These are phyloP conservation scores for Coprinellus aureogranulatus DNA, from an alignment of 768 basidiomycete genomes.

Conservation along the genomic window DNA sequence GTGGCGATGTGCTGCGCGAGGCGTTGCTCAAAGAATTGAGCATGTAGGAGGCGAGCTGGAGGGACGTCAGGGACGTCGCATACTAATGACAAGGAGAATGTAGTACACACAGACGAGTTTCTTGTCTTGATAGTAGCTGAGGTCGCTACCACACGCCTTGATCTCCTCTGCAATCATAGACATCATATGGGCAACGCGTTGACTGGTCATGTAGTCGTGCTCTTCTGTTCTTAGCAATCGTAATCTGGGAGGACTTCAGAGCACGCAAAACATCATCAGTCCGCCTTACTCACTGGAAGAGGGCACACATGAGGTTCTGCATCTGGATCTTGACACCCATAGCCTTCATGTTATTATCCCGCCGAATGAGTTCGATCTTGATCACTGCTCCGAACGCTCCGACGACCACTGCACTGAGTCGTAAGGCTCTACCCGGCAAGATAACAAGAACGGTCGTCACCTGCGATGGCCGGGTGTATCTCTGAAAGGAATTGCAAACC, in stretches of 20 bases:
- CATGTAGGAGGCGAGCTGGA: constrained; percentile 24
- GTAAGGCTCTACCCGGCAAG: background rate
- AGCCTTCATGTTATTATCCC: constrained; percentile 52
- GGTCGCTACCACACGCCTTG: constrained; percentile 39
- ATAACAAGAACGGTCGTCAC: background rate
- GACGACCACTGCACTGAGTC: constrained; percentile 35
- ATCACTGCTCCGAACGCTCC: constrained; percentile 48
- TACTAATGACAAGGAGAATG: background rate
- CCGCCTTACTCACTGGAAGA: constrained; percentile 38
- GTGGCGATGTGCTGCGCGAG: constrained; percentile 28
- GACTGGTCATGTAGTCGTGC: constrained; percentile 20
- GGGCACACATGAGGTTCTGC: constrained; percentile 45
- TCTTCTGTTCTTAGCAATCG: constrained; percentile 30
- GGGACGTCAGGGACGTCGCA: background rate
- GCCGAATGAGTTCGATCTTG: constrained; percentile 44
- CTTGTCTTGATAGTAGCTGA: constrained; percentile 45
- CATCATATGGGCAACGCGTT: constrained; percentile 26
- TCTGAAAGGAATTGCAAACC: background rate
- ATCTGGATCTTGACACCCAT: constrained; percentile 45
- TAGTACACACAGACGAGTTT: constrained; percentile 33
- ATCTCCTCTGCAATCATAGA: constrained; percentile 36
- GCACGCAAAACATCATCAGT: background rate
- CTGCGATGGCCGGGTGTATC: background rate
- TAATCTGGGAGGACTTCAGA: constrained; percentile 17
- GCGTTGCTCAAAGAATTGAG: constrained; percentile 34